Percentiles rank a stretch among this genome's conserved stretches.
phyloP scores from a whole-genome alignment of 257 asterid species.

The Solanum boliviense region DNA sequence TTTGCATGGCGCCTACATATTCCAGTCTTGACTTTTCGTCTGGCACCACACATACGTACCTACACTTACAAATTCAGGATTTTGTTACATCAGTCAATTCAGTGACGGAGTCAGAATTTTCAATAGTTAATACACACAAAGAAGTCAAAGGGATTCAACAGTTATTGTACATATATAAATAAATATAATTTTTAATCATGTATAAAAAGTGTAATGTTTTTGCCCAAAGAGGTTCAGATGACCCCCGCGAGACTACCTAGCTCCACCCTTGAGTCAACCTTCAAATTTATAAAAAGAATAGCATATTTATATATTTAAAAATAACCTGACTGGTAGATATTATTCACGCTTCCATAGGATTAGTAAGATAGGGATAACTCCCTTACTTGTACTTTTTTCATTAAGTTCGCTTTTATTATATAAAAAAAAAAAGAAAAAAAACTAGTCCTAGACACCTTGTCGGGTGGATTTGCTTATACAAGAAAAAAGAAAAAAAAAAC shows the following conservation, averaged over 20 bases:
- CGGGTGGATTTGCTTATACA: neutral
- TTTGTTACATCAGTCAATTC: neutral
- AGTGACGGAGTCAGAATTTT: neutral
- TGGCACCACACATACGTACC: neutral
- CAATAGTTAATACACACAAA: neutral
- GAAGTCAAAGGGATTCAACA: neutral
- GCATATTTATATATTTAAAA: neutral
- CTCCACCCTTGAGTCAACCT: neutral
- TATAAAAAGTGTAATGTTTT: neutral
- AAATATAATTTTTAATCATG: neutral
- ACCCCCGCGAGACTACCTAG: neutral
- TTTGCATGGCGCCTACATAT: slow-evolving; percentile 12
- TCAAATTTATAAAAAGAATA: neutral
- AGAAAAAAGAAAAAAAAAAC: neutral
- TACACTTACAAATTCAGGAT: neutral
- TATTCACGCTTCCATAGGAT: neutral
- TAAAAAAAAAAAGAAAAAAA: neutral
- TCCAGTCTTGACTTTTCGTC: slow-evolving; percentile 14
- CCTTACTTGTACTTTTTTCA: neutral
- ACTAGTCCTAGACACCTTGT: neutral
- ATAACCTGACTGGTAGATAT: neutral
- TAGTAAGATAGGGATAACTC: neutral
- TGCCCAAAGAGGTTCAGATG: neutral
- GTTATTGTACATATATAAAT: neutral
- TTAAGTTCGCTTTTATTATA: neutral